Conservation (phyloP, 441 rosid genomes). For the Corymbia citriodora region DNA sequence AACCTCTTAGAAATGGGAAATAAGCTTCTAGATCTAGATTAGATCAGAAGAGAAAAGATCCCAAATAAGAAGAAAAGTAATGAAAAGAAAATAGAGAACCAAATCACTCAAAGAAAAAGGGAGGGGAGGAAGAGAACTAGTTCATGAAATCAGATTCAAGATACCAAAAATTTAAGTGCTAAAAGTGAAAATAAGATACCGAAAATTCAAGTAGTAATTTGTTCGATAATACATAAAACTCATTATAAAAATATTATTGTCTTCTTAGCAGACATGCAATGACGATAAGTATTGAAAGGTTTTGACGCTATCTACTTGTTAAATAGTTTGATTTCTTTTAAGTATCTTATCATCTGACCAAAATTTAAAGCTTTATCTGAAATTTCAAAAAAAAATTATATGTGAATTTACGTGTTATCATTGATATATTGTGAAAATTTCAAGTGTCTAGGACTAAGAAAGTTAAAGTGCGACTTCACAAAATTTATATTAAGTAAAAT, state of each 20-base stretch:
- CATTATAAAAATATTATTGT: background rate
- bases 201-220: background rate
- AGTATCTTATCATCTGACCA: fast-evolving
- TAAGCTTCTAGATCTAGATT: fast-evolving
- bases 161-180: background rate
- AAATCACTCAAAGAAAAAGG: background rate
- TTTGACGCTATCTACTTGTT: background rate
- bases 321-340: background rate
- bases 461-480: background rate
- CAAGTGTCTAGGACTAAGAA: background rate
- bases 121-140: background rate
- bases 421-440: background rate
- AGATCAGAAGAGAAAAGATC: too few relatives aligned
- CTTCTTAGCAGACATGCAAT: background rate
- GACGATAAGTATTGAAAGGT: background rate
- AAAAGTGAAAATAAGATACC: background rate
- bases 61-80: too few relatives aligned
- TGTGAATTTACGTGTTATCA: background rate
- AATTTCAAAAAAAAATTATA: background rate
- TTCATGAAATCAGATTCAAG: background rate
- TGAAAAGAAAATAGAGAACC: background rate
- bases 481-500: too few relatives aligned
- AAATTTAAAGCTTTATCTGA: background rate
- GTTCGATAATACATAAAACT: background rate
- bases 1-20: background rate